Evolutionary conservation across 1,284 basidiomycete species (phyloP).

Genomic region (Ceratobasidium sp.): DNA sequence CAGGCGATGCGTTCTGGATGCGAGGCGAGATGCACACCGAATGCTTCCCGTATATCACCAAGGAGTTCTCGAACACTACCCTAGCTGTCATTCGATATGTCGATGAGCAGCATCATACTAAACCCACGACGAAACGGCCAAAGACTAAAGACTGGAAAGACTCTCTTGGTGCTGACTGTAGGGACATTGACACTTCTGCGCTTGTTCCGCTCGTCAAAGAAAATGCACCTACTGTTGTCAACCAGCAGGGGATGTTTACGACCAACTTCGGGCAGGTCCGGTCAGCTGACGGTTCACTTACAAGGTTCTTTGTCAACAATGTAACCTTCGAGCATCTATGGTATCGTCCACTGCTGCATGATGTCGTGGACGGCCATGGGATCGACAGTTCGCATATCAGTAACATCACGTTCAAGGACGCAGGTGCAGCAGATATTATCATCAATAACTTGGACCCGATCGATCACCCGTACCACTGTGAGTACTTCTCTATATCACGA

Average conservation of each 20-base stretch:
- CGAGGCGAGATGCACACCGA: conserved; percentile 51
- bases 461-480: conserved; percentile 57
- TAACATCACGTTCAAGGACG: conserved; percentile 50
- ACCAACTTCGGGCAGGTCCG: conserved; percentile 49
- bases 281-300: conserved; percentile 41
- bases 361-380: conserved; percentile 49
- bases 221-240: conserved; percentile 48
- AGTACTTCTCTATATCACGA: neutral
- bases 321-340: conserved; percentile 53
- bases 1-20: conserved; percentile 54
- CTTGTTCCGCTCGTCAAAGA: conserved; percentile 52
- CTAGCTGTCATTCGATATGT: conserved; percentile 51
- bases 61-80: conserved; percentile 36
- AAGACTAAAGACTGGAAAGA: conserved; percentile 51
- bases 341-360: conserved; percentile 54
- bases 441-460: conserved; percentile 56
- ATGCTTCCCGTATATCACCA: conserved; percentile 1
- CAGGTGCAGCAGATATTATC: conserved; percentile 40
- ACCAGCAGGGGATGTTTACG: conserved; percentile 50
- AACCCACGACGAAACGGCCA: conserved; percentile 44
- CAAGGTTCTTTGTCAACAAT: conserved; percentile 52
- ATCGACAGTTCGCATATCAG: conserved; percentile 51
- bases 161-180: conserved; percentile 36
- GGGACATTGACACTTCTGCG: conserved; percentile 51
- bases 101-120: conserved; percentile 18